A percentile compares a stretch with the other conserved stretches of the same genome.
Conservation (phyloP, 179 eudicot species). For the Corrigiola litoralis region DNA sequence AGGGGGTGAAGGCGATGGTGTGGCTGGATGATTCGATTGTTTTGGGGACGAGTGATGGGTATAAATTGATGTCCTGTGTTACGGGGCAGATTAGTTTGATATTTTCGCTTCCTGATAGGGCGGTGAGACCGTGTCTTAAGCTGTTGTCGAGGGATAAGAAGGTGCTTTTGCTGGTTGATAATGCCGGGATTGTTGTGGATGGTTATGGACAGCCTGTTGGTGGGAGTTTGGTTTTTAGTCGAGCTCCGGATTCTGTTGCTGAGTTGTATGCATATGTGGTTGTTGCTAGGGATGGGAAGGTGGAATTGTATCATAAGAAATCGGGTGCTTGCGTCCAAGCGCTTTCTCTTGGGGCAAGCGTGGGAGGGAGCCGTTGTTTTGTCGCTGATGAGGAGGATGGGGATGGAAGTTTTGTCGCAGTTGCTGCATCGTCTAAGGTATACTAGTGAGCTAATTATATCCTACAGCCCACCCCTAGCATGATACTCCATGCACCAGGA, state of each 20-base stretch:
- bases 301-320: slow-evolving; percentile 78
- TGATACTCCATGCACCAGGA: no score
- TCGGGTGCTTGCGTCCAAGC: slow-evolving; percentile 64
- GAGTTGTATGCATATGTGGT: slow-evolving; percentile 62
- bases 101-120: slow-evolving; percentile 68
- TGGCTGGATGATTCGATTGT: slow-evolving; percentile 81
- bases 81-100: slow-evolving; percentile 56
- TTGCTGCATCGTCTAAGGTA: slow-evolving; percentile 77
- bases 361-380: slow-evolving; percentile 39
- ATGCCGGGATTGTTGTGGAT: slow-evolving; percentile 71
- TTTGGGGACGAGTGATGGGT: slow-evolving; percentile 61
- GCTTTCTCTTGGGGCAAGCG: slow-evolving; percentile 41
- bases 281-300: slow-evolving; percentile 45
- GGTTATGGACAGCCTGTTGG: slow-evolving; percentile 84
- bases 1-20: slow-evolving; percentile 51
- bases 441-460: not conserved
- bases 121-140: slow-evolving; percentile 50
- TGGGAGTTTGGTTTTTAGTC: slow-evolving; percentile 81
- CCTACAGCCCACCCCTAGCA: no score
- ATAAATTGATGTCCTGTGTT: slow-evolving; percentile 61
- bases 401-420: slow-evolving; percentile 49
- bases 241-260: slow-evolving; percentile 64
- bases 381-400: slow-evolving; percentile 56
- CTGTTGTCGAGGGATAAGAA: slow-evolving; percentile 50
- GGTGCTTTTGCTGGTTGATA: slow-evolving; percentile 80